A percentile compares a stretch with the other conserved stretches of the same genome.
Conservation (phyloP, 352 stramenopile genomes). For the Hyaloperonospora brassicae region DNA sequence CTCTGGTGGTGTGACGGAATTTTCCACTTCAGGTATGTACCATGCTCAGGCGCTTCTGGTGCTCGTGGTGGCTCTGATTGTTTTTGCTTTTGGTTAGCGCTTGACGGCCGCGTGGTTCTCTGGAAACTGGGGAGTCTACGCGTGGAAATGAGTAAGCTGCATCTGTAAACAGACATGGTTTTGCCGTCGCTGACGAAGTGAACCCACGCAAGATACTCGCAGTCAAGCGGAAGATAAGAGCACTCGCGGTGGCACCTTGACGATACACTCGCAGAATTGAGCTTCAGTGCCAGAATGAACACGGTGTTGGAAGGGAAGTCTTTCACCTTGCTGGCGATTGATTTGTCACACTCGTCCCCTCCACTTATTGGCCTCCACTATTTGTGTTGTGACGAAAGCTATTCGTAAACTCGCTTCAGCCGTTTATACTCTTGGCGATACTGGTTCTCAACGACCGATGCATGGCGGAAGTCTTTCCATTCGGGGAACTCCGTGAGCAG, state of each 20-base stretch:
- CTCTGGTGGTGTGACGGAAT: constrained; percentile 57
- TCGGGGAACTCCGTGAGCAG: constrained; percentile 81
- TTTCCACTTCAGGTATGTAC: constrained; percentile 73
- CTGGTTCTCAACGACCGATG: constrained; percentile 83
- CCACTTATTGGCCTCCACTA: constrained; percentile 1
- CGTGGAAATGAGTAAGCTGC: constrained; percentile 74
- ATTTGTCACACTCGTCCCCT: constrained; percentile 1
- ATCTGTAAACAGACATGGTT: constrained; percentile 38
- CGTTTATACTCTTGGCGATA: constrained; percentile 86
- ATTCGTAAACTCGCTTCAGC: constrained; percentile 89
- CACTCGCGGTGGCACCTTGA: neutral
- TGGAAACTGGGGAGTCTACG: constrained; percentile 72
- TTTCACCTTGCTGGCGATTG: constrained; percentile 14
- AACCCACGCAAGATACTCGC: constrained; percentile 6
- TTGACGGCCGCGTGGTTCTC: constrained; percentile 74
- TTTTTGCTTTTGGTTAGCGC: constrained; percentile 26
- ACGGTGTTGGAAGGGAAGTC: constrained; percentile 6
- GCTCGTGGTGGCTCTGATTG: neutral
- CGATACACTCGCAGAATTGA: constrained; percentile 1
- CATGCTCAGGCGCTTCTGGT: neutral
- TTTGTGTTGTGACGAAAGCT: constrained; percentile 25
- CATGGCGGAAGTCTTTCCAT: constrained; percentile 82
- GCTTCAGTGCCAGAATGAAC: neutral
- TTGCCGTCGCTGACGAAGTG: neutral
- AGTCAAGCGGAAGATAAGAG: constrained; percentile 7